phyloP scores from a whole-genome alignment of 208 protist species.

The Crithidia bombi region DNA sequence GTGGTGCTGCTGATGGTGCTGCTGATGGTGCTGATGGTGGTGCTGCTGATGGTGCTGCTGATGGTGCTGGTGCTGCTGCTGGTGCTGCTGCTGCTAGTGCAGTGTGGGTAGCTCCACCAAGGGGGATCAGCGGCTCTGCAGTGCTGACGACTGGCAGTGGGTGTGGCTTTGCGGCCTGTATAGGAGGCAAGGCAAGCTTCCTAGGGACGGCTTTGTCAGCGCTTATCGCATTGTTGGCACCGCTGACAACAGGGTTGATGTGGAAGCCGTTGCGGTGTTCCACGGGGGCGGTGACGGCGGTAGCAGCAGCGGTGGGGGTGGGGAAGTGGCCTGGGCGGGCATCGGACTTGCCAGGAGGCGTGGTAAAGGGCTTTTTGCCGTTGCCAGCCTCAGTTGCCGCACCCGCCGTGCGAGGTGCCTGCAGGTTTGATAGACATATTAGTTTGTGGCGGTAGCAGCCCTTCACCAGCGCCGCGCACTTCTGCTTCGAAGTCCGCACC shows the following conservation, averaged over 20 bases:
- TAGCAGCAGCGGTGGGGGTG: not conserved
- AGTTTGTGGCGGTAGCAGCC: slow-evolving; percentile 29
- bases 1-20: too few species aligned
- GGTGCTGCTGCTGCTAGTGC: not conserved
- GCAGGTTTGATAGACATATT: slow-evolving; percentile 2
- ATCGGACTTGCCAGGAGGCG: not conserved
- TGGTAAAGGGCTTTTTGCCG: not conserved
- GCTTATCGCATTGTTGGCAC: not conserved
- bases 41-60: too few species aligned
- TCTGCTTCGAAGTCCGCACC: slow-evolving; percentile 4
- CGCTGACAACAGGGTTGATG: not conserved
- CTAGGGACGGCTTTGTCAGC: too few species aligned
- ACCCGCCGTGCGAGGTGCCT: not conserved
- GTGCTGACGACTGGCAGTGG: too few species aligned
- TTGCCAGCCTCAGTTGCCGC: not conserved
- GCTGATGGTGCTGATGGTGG: too few species aligned
- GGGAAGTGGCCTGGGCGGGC: not conserved
- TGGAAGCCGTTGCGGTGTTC: not conserved
- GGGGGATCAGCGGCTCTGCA: not conserved
- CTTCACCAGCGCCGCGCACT: slow-evolving; percentile 12
- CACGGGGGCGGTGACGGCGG: too few species aligned
- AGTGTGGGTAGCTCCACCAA: not conserved
- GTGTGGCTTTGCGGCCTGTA: not conserved
- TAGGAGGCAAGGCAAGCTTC: not conserved
- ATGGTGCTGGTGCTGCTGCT: not conserved